Base-by-base conservation (phyloP, 2,329 filamentous ascomycete genomes). In the Pezicula rhizophila region DNA sequence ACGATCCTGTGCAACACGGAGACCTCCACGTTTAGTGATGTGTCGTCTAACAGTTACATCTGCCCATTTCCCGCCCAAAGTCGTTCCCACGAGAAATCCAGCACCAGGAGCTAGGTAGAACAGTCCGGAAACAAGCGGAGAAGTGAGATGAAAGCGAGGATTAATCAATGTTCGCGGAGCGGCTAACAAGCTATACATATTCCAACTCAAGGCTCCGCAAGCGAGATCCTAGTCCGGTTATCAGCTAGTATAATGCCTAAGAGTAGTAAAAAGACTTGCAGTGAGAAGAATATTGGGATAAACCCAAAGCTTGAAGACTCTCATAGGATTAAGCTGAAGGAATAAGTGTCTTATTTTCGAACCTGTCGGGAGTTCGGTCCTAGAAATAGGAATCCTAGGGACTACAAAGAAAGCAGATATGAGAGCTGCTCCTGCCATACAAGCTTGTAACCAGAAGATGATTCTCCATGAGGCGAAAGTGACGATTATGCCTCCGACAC, bases 91-190 rank as follows among this genome's bases (percentile, higher is more conserved):
- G 0, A 87, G 64, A 52, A 86, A 87, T 0, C 84, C 84, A 40
- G 73, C 76, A 0, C 83, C 84, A 0, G 84, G 84, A 0, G 84
- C 83, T 20, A 87, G 77, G 64, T 85, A 87, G 65, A 87, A 85
- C 0, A 87, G 71, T 2, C 81, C 82, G 2, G 78, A 78, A 55
- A 82, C 75, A 3, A 86, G 70, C 0, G 84, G 82, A 0, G 74
- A 74, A 0, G 76, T 76, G 10, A 87, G 72, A 45, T 80, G 63
- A 68, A 87, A 87, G n/a, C 83, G 78, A 1, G 84, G 82, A 55
- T 86, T 87, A 15, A 87, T 68, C 2, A 86, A 76, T 54, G 82
- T 84, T 14, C 83, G 78, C 41, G 86, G 83, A 0, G 78, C 78
- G 0, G 79, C 82, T 2, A 83, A 69, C 0, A 83, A 68, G 1